These are phyloP conservation scores for Schizonepeta tenuifolia DNA, from an alignment of 257 asterid genomes.

Conservation along the genomic window DNA sequence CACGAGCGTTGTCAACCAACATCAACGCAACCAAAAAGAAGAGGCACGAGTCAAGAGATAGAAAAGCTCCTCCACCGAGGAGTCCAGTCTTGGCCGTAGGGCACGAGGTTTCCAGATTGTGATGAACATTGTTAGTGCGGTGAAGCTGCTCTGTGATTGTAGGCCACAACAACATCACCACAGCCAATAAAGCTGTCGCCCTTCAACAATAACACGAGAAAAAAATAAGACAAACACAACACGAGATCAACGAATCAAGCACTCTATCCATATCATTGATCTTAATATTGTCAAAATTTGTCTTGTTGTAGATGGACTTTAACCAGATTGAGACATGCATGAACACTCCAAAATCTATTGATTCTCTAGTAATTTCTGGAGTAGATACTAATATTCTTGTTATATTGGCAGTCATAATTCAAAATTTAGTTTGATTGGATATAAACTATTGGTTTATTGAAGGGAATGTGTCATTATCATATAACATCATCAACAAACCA, in stretches of 20 bases:
- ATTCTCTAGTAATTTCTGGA: not conserved
- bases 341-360: not conserved
- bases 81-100: slow-evolving; percentile 98
- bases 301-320: slow-evolving; percentile 3
- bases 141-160: slow-evolving; percentile 78
- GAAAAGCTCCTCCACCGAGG: slow-evolving; percentile 98
- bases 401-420: not conserved
- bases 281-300: too few relatives aligned
- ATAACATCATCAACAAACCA: not conserved
- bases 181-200: slow-evolving; percentile 72
- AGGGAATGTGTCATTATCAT: slow-evolving; percentile 8
- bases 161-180: slow-evolving; percentile 79
- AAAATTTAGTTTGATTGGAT: not conserved
- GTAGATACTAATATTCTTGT: too few relatives aligned
- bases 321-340: not conserved
- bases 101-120: slow-evolving; percentile 65
- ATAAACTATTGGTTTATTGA: not conserved
- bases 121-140: slow-evolving; percentile 59
- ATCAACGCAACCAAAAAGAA: slow-evolving; percentile 88
- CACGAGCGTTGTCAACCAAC: slow-evolving; percentile 81
- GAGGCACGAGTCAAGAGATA: slow-evolving; percentile 80
- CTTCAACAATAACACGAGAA: slow-evolving; percentile 38
- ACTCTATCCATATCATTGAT: not conserved
- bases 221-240: not conserved
- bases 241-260: not conserved